A percentile compares a stretch with the other conserved stretches of the same genome.
These are phyloP conservation scores for Apostasia ramifera DNA, from an alignment of 106 monocot species.

Conservation along the genomic window DNA sequence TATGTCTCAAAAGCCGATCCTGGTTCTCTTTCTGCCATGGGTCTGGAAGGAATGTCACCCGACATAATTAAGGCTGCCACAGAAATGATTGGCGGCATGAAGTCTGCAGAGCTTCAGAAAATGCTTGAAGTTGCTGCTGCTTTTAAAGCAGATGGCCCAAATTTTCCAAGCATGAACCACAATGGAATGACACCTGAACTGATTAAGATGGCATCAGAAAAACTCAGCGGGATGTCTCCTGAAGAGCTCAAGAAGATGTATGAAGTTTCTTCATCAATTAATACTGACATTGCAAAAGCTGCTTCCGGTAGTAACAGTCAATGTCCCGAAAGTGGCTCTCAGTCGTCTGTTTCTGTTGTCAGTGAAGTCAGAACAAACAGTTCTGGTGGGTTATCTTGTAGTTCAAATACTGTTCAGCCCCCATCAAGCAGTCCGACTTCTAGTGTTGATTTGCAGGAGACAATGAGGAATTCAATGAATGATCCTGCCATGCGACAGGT, in stretches of 20 bases:
- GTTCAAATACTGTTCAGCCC: slow-evolving; percentile 17
- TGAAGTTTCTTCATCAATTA: slow-evolving; percentile 50
- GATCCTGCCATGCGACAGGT: slow-evolving; percentile 97
- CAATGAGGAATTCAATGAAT: slow-evolving; percentile 69
- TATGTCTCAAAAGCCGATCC: slow-evolving; percentile 60
- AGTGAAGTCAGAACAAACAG: slow-evolving; percentile 10
- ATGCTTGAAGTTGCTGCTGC: slow-evolving; percentile 78
- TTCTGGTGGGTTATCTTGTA: slow-evolving; percentile 16
- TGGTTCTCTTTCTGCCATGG: slow-evolving; percentile 42
- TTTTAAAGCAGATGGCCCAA: slow-evolving; percentile 30
- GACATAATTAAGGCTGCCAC: slow-evolving; percentile 74
- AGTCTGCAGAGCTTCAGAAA: slow-evolving; percentile 93
- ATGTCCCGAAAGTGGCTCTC: slow-evolving; percentile 21
- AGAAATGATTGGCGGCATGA: slow-evolving; percentile 77
- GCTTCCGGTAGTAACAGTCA: slow-evolving; percentile 1
- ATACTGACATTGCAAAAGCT: slow-evolving; percentile 13
- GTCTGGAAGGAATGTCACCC: slow-evolving; percentile 61
- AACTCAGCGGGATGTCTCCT: slow-evolving; percentile 70
- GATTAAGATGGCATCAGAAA: slow-evolving; percentile 82
- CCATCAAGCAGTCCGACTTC: slow-evolving; percentile 34
- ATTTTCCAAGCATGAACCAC: slow-evolving; percentile 5
- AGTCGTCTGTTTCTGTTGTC: slow-evolving; percentile 17
- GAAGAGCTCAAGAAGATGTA: slow-evolving; percentile 76
- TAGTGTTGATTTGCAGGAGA: slow-evolving; percentile 61
- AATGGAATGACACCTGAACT: slow-evolving; percentile 73